A percentile compares a stretch with the other conserved stretches of the same genome.
phyloP scores from a whole-genome alignment of 2,329 filamentous ascomycete genomes.

The Nemania abortiva region DNA sequence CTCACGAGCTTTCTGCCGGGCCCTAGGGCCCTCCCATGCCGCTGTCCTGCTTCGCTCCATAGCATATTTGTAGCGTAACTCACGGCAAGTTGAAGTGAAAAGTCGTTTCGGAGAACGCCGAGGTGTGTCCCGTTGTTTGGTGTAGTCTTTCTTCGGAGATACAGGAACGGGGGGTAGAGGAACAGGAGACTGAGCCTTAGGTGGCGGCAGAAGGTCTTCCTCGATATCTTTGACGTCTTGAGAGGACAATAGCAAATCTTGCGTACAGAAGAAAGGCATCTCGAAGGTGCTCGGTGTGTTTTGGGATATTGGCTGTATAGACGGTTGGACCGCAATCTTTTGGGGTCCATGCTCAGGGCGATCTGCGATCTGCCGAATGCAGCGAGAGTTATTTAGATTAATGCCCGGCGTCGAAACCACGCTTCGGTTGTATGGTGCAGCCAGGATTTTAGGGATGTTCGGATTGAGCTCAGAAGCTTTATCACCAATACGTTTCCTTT shows the following conservation, averaged over 20 bases:
- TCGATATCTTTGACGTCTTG: conserved; percentile 61
- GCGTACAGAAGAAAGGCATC: conserved; percentile 57
- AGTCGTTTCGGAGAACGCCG: conserved; percentile 51
- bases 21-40: conserved; percentile 47
- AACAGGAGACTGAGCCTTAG: conserved; percentile 13
- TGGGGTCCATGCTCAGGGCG: conserved; percentile 11
- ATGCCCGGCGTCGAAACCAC: neutral
- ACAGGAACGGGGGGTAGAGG: neutral
- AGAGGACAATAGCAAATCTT: conserved; percentile 61
- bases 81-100: conserved; percentile 51
- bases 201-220: conserved; percentile 42
- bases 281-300: conserved; percentile 35
- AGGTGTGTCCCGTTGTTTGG: conserved; percentile 4
- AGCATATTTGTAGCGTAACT: conserved; percentile 47
- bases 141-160: conserved; percentile 4
- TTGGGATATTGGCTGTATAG: conserved; percentile 12
- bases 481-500: neutral
- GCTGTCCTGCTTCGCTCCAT: conserved; percentile 51
- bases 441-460: neutral
- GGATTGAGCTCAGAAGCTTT: neutral
- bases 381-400: neutral
- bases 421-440: conserved; percentile 7
- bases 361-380: conserved; percentile 9
- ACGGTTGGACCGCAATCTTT: neutral
- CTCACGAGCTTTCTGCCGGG: conserved; percentile 40